Base-by-base conservation (phyloP, 345 rosid species). In the Gossypium ekmanianum region DNA sequence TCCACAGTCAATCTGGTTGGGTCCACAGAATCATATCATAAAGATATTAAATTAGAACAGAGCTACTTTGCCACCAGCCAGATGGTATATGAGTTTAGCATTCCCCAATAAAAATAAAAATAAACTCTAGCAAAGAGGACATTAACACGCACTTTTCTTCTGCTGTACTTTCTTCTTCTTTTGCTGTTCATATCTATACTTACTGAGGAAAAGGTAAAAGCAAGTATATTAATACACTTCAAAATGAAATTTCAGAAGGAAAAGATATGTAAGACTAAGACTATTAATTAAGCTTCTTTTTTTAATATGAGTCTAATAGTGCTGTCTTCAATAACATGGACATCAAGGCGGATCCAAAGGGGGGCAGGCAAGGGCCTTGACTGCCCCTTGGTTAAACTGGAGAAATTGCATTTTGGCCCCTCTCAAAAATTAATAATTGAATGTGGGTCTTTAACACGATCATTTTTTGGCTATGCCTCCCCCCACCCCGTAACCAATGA, bases 111-210 rank as follows among this genome's bases (percentile, higher is more conserved):
- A 47, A 4, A 27, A 27, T 26, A 29, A 29, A 0, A 29, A 29
- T 3, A 43, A 84, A 80, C 70, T 78, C 74, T 73, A 75, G 58
- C 43, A 54, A 26, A 76, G 76, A 76, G 62, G 81, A 80, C 2
- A 83, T 64, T 62, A 55, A 79, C 84, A 90, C 69, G 84, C 87
- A 85, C 96, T 92, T 88, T 85, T 94, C 87, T 92, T 94, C 85
- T 90, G 95, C 78, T 91, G 97, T 58, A 77, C 90, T 79, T 85
- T 89, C 73, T 87, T 94, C 88, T 85, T 92, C 92, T 90, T 94
- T 76, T 87, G 91, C 74, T 80, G 92, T 74, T 94, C 98, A 44
- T 94, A 94, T 77, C 82, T 86, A 69, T 84, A 92, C 78, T 94
- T 94, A 78, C 98, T 92, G 88, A 69, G 58, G 56, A 79, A 76